Percentiles rank a stretch among this genome's conserved stretches.
Conservation (phyloP, 371 early-diverging fungal genomes). For the Actinomortierella wolfii region DNA sequence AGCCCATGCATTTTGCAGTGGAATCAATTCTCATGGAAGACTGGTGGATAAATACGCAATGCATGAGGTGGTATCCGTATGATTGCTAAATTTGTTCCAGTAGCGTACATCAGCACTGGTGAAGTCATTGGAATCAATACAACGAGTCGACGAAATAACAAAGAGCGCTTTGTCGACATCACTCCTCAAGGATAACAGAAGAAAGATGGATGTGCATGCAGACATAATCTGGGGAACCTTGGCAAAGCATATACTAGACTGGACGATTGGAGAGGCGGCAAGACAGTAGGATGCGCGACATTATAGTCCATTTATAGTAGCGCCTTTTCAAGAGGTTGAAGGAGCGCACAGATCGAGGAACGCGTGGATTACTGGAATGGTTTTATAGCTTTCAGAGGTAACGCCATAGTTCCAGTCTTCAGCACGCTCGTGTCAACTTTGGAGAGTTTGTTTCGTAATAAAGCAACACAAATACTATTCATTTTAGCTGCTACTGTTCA, state of each 20-base stretch:
- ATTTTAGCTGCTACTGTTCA: no score
- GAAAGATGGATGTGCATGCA: constrained; percentile 7
- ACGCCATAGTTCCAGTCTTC: neutral
- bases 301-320: constrained; percentile 1
- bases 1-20: constrained; percentile 8
- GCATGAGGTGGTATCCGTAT: constrained; percentile 11
- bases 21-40: constrained; percentile 8
- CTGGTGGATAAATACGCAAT: constrained; percentile 14
- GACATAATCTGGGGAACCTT: constrained; percentile 11
- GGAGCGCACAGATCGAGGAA: constrained; percentile 9
- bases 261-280: constrained; percentile 13
- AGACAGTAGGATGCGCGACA: constrained; percentile 6
- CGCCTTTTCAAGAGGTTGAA: constrained; percentile 1
- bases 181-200: constrained; percentile 7
- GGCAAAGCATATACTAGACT: constrained; percentile 8
- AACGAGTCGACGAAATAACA: constrained; percentile 10
- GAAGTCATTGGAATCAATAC: constrained; percentile 16
- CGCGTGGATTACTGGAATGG: constrained; percentile 5
- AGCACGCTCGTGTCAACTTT: no score
- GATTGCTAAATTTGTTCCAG: constrained; percentile 7
- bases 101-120: constrained; percentile 16
- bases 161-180: constrained; percentile 10
- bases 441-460: no score
- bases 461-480: no score
- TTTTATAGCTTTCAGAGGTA: constrained; percentile 8